Percentiles rank a stretch among this genome's conserved stretches.
phyloP scores from a whole-genome alignment of 2,329 filamentous ascomycete species.

The Aspergillus uvarum region DNA sequence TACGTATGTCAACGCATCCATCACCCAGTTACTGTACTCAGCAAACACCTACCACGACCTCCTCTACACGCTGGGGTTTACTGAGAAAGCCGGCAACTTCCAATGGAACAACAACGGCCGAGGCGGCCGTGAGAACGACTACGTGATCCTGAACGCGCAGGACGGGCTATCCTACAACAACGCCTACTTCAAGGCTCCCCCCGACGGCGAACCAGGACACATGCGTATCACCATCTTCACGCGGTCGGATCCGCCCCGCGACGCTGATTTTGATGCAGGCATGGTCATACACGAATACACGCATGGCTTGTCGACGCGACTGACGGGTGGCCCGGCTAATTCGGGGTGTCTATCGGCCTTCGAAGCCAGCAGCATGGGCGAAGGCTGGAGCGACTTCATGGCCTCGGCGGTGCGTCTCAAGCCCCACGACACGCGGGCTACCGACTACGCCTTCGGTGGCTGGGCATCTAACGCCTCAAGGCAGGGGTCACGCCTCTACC shows the following conservation, averaged over 20 bases:
- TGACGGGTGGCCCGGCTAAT: constrained; percentile 16
- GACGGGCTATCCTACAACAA: constrained; percentile 14
- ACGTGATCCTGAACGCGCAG: constrained; percentile 17
- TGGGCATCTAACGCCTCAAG: constrained; percentile 9
- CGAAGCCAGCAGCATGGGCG: constrained; percentile 18
- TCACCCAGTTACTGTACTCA: constrained; percentile 18
- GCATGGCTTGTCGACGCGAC: neutral
- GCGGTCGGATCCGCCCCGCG: constrained; percentile 3
- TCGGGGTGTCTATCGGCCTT: constrained; percentile 7
- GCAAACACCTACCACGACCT: constrained; percentile 19
- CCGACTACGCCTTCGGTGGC: constrained; percentile 11
- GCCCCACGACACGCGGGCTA: constrained; percentile 10
- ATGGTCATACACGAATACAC: constrained; percentile 7
- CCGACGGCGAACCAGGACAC: constrained; percentile 13
- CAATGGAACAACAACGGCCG: constrained; percentile 11
- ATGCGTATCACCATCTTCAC: constrained; percentile 18
- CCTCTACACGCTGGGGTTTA: constrained; percentile 15
- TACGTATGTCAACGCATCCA: constrained; percentile 15
- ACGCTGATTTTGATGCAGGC: constrained; percentile 13
- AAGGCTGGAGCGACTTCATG: constrained; percentile 20
- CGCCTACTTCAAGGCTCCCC: constrained; percentile 16
- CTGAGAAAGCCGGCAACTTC: constrained; percentile 17
- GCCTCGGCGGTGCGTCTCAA: constrained; percentile 14
- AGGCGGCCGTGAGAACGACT: constrained; percentile 14
- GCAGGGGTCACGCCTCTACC: constrained; percentile 12